A percentile compares a stretch with the other conserved stretches of the same genome.
Conservation (phyloP, 1,139 yeast species). For the Meyerozyma athensensis region DNA sequence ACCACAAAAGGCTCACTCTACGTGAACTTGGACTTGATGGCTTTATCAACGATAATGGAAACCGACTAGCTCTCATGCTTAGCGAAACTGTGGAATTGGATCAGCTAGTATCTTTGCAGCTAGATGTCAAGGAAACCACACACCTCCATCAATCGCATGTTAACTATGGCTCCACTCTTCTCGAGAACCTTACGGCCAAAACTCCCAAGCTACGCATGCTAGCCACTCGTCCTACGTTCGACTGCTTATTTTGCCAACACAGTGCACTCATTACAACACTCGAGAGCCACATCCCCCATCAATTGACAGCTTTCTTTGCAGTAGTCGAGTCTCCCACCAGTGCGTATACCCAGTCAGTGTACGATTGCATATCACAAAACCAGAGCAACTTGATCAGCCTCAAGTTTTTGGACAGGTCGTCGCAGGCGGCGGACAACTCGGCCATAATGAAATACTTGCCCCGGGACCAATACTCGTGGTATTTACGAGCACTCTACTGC, state of each 20-base stretch:
- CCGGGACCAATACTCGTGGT: constrained; percentile 10
- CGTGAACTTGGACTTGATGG: constrained; percentile 16
- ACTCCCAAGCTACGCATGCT: constrained; percentile 13
- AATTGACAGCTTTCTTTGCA: constrained; percentile 12
- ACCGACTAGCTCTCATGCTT: constrained; percentile 7
- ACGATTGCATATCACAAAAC: constrained; percentile 7
- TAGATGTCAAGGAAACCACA: constrained; percentile 13
- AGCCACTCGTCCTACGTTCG: constrained; percentile 15
- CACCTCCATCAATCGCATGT: constrained; percentile 13
- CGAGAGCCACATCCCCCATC: constrained; percentile 8
- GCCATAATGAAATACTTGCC: constrained; percentile 13
- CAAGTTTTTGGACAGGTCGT: constrained; percentile 12
- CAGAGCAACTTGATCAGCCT: constrained; percentile 12
- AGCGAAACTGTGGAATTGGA: constrained; percentile 8
- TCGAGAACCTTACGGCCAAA: constrained; percentile 10
- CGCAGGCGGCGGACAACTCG: constrained; percentile 8
- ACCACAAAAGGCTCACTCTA: constrained; percentile 8
- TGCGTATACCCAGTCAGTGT: constrained; percentile 9
- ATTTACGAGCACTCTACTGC: constrained; percentile 17
- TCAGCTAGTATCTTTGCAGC: constrained; percentile 11
- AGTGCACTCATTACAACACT: constrained; percentile 9
- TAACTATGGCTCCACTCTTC: constrained; percentile 9
- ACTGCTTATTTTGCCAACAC: constrained; percentile 18
- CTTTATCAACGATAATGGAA: constrained; percentile 12
- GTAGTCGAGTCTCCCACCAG: constrained; percentile 14